phyloP scores from a whole-genome alignment of 2,329 filamentous ascomycete genomes.

The Colletotrichum horii region DNA sequence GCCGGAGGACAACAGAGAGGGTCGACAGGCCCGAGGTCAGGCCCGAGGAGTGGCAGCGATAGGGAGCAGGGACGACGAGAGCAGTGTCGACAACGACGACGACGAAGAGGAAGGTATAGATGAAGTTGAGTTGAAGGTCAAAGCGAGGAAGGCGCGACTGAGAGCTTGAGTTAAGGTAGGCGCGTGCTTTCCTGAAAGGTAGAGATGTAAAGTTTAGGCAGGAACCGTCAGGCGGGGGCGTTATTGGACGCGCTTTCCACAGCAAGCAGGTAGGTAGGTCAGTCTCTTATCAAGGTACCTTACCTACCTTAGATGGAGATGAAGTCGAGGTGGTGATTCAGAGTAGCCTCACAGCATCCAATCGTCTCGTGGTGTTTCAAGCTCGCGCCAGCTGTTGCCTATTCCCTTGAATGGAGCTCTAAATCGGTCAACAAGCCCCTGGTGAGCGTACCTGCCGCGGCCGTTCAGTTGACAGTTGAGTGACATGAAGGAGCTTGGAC shows the following conservation, averaged over 20 bases:
- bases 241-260: not conserved
- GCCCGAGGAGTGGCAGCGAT: too few species aligned
- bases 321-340: not conserved
- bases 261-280: not conserved
- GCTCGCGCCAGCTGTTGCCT: not conserved
- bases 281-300: not conserved
- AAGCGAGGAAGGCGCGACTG: not conserved
- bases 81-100: not conserved
- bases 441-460: not conserved
- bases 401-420: not conserved
- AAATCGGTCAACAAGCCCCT: not conserved
- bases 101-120: not conserved
- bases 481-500: not conserved
- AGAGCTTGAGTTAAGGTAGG: not conserved
- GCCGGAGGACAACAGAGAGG: not conserved
- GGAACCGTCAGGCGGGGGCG: not conserved
- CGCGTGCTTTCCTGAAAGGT: not conserved
- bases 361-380: not conserved
- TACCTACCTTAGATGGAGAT: not conserved
- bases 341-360: not conserved
- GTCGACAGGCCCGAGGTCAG: not conserved
- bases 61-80: not conserved
- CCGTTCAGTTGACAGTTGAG: not conserved
- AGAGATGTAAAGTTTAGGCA: not conserved
- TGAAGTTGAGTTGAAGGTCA: not conserved